Percentiles rank a stretch among this genome's conserved stretches.
Evolutionary conservation across 352 stramenopile species (phyloP).

Genomic region (Phytophthora boehmeriae): DNA sequence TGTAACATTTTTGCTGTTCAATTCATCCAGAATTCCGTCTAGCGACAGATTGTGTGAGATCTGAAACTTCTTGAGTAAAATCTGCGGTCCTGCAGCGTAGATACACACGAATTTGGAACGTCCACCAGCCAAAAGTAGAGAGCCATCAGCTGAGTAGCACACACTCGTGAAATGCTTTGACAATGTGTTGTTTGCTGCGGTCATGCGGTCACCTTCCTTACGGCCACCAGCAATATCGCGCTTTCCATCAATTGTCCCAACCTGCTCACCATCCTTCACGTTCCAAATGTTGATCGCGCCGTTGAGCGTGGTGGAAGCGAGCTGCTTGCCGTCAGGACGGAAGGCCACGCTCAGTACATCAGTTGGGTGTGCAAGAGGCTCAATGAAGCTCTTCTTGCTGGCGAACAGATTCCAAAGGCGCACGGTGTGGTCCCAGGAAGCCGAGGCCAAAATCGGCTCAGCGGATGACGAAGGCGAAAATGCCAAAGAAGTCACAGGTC

Average conservation of each 20-base stretch:
- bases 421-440: slow-evolving; percentile 98
- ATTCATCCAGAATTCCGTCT: slow-evolving; percentile 97
- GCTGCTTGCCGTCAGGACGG: slow-evolving; percentile 96
- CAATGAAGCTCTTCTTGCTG: slow-evolving; percentile 93
- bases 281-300: slow-evolving; percentile 98
- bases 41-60: slow-evolving; percentile 97
- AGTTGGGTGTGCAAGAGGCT: slow-evolving; percentile 95
- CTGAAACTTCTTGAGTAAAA: slow-evolving; percentile 99
- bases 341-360: slow-evolving; percentile 98
- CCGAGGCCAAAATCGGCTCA: slow-evolving; percentile 92
- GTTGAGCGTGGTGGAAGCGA: slow-evolving; percentile 96
- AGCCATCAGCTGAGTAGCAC: slow-evolving; percentile 98
- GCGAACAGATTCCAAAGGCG: slow-evolving; percentile 99
- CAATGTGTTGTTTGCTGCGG: slow-evolving; percentile 89
- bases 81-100: slow-evolving; percentile 95
- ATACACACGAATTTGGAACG: slow-evolving; percentile 99
- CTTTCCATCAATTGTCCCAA: slow-evolving; percentile 96
- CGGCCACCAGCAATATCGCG: slow-evolving; percentile 96
- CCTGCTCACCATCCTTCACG: slow-evolving; percentile 94
- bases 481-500: slow-evolving; percentile 94
- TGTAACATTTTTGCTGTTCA: slow-evolving; percentile 92
- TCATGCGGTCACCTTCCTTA: slow-evolving; percentile 80
- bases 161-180: slow-evolving; percentile 99
- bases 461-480: slow-evolving; percentile 89
- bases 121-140: slow-evolving; percentile 96